Conservation (phyloP, 2,329 filamentous ascomycete genomes). For the Pseudopithomyces maydicus region DNA sequence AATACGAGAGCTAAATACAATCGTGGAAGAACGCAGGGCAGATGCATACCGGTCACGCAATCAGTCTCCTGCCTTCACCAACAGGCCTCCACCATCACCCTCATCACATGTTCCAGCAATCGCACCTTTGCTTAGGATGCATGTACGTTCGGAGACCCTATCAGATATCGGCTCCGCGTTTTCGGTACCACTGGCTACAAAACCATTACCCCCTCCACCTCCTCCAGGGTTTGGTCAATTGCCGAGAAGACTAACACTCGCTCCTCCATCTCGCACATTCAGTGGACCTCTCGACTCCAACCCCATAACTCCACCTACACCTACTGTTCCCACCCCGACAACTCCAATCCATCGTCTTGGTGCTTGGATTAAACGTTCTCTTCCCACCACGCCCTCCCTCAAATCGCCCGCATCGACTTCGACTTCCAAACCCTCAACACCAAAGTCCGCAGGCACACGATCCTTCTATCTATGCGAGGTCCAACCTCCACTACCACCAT, state of each 20-base stretch:
- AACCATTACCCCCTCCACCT: slow-evolving; percentile 28
- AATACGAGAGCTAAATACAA: slow-evolving; percentile 55
- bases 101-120: slow-evolving; percentile 53
- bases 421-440: slow-evolving; percentile 8
- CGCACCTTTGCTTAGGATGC: slow-evolving; percentile 51
- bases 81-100: slow-evolving; percentile 38
- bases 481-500: slow-evolving; percentile 5
- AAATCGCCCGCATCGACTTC: slow-evolving; percentile 10
- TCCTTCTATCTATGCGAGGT: slow-evolving; percentile 39
- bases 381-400: slow-evolving; percentile 28
- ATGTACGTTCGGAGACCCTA: slow-evolving; percentile 54
- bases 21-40: slow-evolving; percentile 53
- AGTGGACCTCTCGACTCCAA: slow-evolving; percentile 40
- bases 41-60: slow-evolving; percentile 40
- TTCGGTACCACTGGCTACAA: slow-evolving; percentile 44
- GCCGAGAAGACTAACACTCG: slow-evolving; percentile 28
- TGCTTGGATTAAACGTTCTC: slow-evolving; percentile 43
- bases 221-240: slow-evolving; percentile 11
- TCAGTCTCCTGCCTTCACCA: slow-evolving; percentile 32
- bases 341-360: slow-evolving; percentile 39
- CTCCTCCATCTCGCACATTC: slow-evolving; percentile 25
- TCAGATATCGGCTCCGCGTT: slow-evolving; percentile 55
- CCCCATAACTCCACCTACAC: slow-evolving; percentile 41
- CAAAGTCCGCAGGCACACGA: slow-evolving; percentile 11
- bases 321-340: slow-evolving; percentile 35